phyloP scores from a whole-genome alignment of 1,284 basidiomycete species.

The Ustilago sp. region DNA sequence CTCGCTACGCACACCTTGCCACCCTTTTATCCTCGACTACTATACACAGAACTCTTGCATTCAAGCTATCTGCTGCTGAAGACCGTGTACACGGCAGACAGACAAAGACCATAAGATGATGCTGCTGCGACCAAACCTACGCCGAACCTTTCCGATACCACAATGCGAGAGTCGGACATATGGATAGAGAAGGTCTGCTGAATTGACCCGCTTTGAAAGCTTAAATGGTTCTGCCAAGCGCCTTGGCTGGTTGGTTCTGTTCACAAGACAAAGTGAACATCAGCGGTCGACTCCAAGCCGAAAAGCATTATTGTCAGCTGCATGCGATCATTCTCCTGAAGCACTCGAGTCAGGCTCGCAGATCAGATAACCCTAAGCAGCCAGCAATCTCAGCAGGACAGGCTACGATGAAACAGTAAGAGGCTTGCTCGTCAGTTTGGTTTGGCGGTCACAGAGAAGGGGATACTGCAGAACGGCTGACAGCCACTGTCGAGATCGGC shows the following conservation, averaged over 20 bases:
- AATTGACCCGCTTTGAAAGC: background rate
- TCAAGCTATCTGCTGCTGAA: too few species aligned
- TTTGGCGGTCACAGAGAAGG: background rate
- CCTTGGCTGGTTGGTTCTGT: slow-evolving; percentile 1
- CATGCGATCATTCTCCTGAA: background rate
- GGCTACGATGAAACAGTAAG: background rate
- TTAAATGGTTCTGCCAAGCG: slow-evolving; percentile 1
- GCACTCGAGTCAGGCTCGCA: background rate
- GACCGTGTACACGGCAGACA: too few species aligned
- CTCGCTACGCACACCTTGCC: background rate
- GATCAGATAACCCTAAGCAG: background rate
- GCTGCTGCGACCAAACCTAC: too few species aligned
- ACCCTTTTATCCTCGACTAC: background rate
- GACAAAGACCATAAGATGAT: too few species aligned
- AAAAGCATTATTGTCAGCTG: background rate
- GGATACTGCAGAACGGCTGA: background rate
- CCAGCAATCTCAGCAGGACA: background rate
- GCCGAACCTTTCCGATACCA: too few species aligned
- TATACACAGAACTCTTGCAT: too few species aligned
- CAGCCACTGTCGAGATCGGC: slow-evolving; percentile 17
- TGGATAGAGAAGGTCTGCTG: background rate
- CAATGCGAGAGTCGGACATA: background rate
- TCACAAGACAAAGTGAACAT: background rate
- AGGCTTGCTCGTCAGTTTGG: background rate
- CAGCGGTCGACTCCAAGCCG: background rate